Evolutionary conservation across 2,329 filamentous ascomycete genomes (phyloP).

Genomic region (Aspergillus hiratsukae): DNA sequence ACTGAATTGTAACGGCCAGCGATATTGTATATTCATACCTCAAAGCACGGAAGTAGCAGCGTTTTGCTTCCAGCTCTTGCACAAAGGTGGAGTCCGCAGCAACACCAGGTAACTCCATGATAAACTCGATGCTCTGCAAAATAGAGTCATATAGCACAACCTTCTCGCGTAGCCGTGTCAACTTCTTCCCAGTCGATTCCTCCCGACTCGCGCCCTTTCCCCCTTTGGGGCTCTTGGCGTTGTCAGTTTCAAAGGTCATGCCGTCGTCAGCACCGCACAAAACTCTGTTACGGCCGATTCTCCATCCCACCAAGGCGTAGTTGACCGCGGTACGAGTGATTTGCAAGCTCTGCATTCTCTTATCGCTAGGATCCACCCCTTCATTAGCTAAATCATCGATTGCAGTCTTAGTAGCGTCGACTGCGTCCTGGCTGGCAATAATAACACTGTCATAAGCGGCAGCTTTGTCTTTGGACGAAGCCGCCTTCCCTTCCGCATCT

Average conservation of each 20-base stretch:
- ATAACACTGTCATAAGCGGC: conserved; percentile 88
- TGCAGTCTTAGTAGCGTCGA: conserved; percentile 86
- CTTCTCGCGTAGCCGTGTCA: conserved; percentile 78
- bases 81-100: conserved; percentile 76
- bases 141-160: conserved; percentile 88
- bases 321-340: conserved; percentile 91
- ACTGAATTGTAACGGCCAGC: conserved; percentile 5
- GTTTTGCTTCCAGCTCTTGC: conserved; percentile 70
- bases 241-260: conserved; percentile 49
- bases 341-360: conserved; percentile 85
- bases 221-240: conserved; percentile 49
- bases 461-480: conserved; percentile 59
- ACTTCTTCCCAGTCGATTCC: conserved; percentile 67
- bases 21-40: conserved; percentile 54
- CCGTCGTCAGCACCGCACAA: conserved; percentile 82
- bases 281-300: conserved; percentile 87
- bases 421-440: conserved; percentile 84
- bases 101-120: conserved; percentile 85
- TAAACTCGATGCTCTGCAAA: conserved; percentile 82
- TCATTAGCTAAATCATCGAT: conserved; percentile 87
- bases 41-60: conserved; percentile 79
- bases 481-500: conserved; percentile 36
- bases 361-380: conserved; percentile 75
- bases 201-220: conserved; percentile 52
- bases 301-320: conserved; percentile 90